phyloP scores from a whole-genome alignment of 305 asterid species.

The Solanum hybrid region DNA sequence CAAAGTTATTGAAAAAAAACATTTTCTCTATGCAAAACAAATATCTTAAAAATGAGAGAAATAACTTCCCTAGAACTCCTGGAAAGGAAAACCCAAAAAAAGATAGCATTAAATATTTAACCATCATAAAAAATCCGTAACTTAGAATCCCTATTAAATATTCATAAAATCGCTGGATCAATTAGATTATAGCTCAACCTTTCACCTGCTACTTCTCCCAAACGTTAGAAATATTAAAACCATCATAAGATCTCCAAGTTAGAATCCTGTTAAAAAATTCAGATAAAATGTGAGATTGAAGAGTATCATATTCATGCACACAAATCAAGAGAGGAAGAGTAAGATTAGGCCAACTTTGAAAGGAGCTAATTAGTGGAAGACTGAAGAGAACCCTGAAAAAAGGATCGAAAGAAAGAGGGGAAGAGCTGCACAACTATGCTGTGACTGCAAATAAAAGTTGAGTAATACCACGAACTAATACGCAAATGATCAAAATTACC shows the following conservation, averaged over 20 bases:
- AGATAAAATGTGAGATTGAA: neutral
- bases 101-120: too few species aligned
- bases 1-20: neutral
- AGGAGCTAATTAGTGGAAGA: neutral
- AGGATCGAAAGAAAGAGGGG: neutral
- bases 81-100: neutral
- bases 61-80: too few species aligned
- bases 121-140: neutral
- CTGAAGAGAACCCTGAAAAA: neutral
- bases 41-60: neutral
- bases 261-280: neutral
- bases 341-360: neutral
- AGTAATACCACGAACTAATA: neutral
- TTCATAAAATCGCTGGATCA: neutral
- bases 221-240: neutral
- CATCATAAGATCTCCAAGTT: neutral
- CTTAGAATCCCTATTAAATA: neutral
- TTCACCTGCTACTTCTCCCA: neutral
- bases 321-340: neutral
- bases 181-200: neutral
- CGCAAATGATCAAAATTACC: neutral
- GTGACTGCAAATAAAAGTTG: neutral
- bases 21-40: too few species aligned
- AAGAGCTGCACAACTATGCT: neutral
- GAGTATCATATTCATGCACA: neutral